Conservation (phyloP, 495 filamentous ascomycete species). For the Thermochaetoides thermophila region DNA sequence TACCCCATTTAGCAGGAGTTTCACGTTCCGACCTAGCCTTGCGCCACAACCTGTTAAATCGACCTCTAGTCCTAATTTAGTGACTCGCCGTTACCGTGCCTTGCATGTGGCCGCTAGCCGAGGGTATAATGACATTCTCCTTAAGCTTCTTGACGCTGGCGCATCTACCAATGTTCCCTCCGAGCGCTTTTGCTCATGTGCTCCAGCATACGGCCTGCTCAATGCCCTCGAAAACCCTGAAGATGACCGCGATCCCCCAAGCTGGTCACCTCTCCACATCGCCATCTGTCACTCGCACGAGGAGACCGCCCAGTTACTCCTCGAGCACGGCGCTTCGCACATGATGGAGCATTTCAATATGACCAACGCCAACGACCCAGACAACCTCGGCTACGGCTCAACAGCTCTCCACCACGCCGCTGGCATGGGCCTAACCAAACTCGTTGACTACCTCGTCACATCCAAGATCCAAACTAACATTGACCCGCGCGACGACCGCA, state of each 20-base stretch:
- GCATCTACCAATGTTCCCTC: slow-evolving; percentile 14
- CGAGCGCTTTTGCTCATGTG: slow-evolving; percentile 18
- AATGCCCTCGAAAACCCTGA: slow-evolving; percentile 11
- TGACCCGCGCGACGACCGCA: slow-evolving; percentile 14
- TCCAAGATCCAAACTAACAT: slow-evolving; percentile 15
- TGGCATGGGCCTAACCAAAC: slow-evolving; percentile 10
- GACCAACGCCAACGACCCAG: not conserved
- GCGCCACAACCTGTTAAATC: slow-evolving; percentile 1
- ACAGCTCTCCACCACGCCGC: slow-evolving; percentile 20
- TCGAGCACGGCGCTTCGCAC: slow-evolving; percentile 18
- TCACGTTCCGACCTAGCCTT: too few species aligned
- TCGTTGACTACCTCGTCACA: slow-evolving; percentile 14
- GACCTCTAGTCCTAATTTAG: slow-evolving; percentile 1
- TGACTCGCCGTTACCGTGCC: slow-evolving; percentile 11
- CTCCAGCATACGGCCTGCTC: slow-evolving; percentile 10
- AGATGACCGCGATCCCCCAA: not conserved
- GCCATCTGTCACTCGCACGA: slow-evolving; percentile 12
- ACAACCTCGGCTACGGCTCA: slow-evolving; percentile 1
- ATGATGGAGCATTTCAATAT: slow-evolving; percentile 7
- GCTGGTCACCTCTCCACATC: not conserved
- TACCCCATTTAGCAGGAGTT: too few species aligned
- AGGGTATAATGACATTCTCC: not conserved
- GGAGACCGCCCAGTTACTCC: slow-evolving; percentile 15
- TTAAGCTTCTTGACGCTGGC: not conserved
- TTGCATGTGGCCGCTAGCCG: slow-evolving; percentile 24